A percentile compares a stretch with the other conserved stretches of the same genome.
Evolutionary conservation across 352 stramenopile species (phyloP).

Genomic region (Phytophthora rubi): DNA sequence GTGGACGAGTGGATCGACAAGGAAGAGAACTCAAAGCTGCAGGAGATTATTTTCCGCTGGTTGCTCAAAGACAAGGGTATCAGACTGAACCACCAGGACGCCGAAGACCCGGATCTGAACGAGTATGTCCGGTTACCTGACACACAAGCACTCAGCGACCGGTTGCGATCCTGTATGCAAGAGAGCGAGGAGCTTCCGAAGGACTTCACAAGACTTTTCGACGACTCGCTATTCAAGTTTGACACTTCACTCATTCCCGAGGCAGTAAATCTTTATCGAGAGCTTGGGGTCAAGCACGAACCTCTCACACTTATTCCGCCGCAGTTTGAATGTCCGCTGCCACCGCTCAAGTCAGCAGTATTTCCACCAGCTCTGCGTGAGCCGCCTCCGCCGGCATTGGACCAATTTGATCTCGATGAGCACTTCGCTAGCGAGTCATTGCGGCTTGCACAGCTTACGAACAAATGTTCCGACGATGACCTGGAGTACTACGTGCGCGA

Average conservation of each 20-base stretch:
- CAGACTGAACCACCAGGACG: conserved; percentile 69
- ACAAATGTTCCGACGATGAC: conserved; percentile 95
- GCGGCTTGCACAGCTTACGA: conserved; percentile 94
- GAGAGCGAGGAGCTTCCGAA: conserved; percentile 94
- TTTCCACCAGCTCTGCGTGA: conserved; percentile 94
- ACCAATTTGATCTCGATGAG: conserved; percentile 98
- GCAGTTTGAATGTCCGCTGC: conserved; percentile 94
- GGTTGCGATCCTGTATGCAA: conserved; percentile 95
- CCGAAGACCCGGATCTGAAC: conserved; percentile 84
- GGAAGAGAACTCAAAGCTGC: conserved; percentile 94
- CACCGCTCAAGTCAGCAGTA: conserved; percentile 92
- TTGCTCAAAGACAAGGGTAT: conserved; percentile 88
- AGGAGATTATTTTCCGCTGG: conserved; percentile 94
- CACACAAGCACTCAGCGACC: conserved; percentile 92
- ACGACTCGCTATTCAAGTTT: conserved; percentile 95
- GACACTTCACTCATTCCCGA: conserved; percentile 95
- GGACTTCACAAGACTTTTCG: conserved; percentile 95
- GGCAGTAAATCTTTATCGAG: conserved; percentile 91
- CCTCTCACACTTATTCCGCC: conserved; percentile 94
- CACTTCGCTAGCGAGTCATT: conserved; percentile 94
- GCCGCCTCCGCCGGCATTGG: conserved; percentile 89
- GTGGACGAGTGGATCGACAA: conserved; percentile 96
- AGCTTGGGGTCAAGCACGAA: conserved; percentile 95
- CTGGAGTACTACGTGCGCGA: conserved; percentile 96
- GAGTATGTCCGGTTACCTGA: conserved; percentile 93